Base-by-base conservation (phyloP, 2,329 filamentous ascomycete species). In the Penicillium fuscoglaucum region DNA sequence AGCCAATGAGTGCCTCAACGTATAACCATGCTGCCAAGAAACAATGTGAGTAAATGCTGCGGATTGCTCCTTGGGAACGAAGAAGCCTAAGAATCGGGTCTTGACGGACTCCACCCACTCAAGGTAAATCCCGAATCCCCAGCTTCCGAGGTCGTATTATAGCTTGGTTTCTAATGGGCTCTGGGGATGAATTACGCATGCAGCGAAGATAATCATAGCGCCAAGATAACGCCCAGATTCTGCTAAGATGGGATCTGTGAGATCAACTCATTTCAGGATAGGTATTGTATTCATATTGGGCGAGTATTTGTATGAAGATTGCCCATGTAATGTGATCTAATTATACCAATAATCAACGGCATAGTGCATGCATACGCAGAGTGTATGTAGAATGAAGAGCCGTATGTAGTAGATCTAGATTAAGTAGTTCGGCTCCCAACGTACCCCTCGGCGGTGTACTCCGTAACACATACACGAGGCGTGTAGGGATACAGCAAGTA, bases 151-250 rank as follows among this genome's bases (percentile, higher is more conserved):
- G 13, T 24, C 44, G 24, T 33, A 35, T 51, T 40, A 48, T 40
- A 40, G 44, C 29, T 54, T 35, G 19, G n/a, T 51, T 37, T 33
- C 3, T 21, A 12, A 35, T 54, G 35, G 6, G 28, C 9, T 43
- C n/a, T 9, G 37, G 43, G 50, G 35, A 28, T 35, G 43, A 39
- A 57, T 29, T 39, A 54, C 50, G 44, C 43, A 47, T 37, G 6
- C 33, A 29, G 35, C 35, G 37, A 33, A 19, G 21, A 54, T 43
- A 17, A 53, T 43, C 17, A 10, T 41, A n/a, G 6, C 15, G 55
- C 55, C 55, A 57, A 57, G 55, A n/a, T 13, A 29, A 28, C 8
- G 55, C 55, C 50, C 12, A 54, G 55, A 37, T 48, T 57, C 35
- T 24, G 29, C 50, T 39, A 43, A 28, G 21, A 21, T 43, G 12